Evolutionary conservation across 2,329 filamentous ascomycete species (phyloP), one percentile per base, ranked within the genome.

Genomic region (Pseudogymnoascus sp.): DNA sequence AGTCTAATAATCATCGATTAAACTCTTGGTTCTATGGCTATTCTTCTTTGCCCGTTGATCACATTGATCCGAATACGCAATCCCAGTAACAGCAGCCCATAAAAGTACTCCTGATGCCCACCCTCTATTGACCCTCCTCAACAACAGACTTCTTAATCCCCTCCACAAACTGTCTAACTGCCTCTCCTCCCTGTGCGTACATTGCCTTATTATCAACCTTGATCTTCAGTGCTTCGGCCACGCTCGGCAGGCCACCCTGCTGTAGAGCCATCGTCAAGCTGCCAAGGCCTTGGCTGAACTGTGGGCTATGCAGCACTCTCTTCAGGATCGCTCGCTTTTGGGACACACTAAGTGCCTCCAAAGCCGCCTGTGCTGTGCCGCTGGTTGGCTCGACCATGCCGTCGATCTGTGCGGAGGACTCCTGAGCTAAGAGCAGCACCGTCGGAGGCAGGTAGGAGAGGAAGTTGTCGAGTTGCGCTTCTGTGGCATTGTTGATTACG

Each of bases 81-180:
- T 34, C 51, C 29, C 29, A 18, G 16, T n/a, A 57, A 12, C 51
- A 21, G 16, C 4, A 57, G 5, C 51, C 51, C 51, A 57, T 57
- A 57, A 29, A 36, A 57, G 16, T 57, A 57, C 26, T 14, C 51
- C 51, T 21, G 29, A 8, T 36, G 51, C 29, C 51, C 26, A 57
- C 7, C 16, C 26, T 36, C 51, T 57, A 57, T 57, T 57, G 51
- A 57, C 51, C 8, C 62, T 70, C 80, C 69, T 88, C 83, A 76
- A 90, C 82, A 0, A 92, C 88, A 5, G 85, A 87, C 77, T 85
- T 88, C 81, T 89, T 95, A 59, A 97, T 87, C 2, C 93, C 95
- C 63, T 96, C 85, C 21, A 99, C 82, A 76, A 99, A 99, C 3
- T 90, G 90, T 77, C 96, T 88, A 1, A 99, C 87, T 11, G 93